A percentile compares a stretch with the other conserved stretches of the same genome.
Conservation (phyloP, 306 rosid genomes). For the Vicia faba region DNA sequence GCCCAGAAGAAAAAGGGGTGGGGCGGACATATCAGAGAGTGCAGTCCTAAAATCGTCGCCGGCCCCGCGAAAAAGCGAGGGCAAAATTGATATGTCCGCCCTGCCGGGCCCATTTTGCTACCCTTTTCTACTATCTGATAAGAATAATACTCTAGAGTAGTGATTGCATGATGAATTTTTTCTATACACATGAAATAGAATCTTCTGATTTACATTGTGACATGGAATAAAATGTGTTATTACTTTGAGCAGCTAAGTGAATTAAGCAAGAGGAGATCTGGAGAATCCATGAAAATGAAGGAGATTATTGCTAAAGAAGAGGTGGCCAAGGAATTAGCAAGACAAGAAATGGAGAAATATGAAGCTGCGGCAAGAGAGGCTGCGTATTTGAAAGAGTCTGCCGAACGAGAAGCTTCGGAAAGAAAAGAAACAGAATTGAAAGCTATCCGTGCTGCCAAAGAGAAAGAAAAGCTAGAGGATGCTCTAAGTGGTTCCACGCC, state of each 20-base stretch:
- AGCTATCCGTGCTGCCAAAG: slow-evolving; percentile 61
- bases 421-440: slow-evolving; percentile 71
- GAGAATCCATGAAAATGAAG: slow-evolving; percentile 64
- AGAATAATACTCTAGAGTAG: slow-evolving; percentile 10
- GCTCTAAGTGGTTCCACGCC: slow-evolving; percentile 64
- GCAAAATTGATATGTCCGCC: too few species aligned
- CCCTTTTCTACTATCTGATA: too few species aligned
- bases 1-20: too few species aligned
- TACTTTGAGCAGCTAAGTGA: slow-evolving; percentile 58
- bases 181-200: slow-evolving; percentile 12
- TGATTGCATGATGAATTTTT: slow-evolving; percentile 7
- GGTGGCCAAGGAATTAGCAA: slow-evolving; percentile 54
- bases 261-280: slow-evolving; percentile 53
- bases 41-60: too few species aligned
- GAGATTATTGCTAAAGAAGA: slow-evolving; percentile 62
- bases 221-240: slow-evolving; percentile 38
- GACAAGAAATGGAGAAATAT: slow-evolving; percentile 58
- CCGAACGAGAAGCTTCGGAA: slow-evolving; percentile 69
- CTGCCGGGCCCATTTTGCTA: too few species aligned
- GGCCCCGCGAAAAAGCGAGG: too few species aligned
- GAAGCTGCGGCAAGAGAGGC: slow-evolving; percentile 69
- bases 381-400: slow-evolving; percentile 55
- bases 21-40: too few species aligned
- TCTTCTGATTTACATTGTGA: slow-evolving; percentile 1
- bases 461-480: slow-evolving; percentile 69